phyloP scores from a whole-genome alignment of 2,329 filamentous ascomycete species.

The Cytospora paraplurivora region DNA sequence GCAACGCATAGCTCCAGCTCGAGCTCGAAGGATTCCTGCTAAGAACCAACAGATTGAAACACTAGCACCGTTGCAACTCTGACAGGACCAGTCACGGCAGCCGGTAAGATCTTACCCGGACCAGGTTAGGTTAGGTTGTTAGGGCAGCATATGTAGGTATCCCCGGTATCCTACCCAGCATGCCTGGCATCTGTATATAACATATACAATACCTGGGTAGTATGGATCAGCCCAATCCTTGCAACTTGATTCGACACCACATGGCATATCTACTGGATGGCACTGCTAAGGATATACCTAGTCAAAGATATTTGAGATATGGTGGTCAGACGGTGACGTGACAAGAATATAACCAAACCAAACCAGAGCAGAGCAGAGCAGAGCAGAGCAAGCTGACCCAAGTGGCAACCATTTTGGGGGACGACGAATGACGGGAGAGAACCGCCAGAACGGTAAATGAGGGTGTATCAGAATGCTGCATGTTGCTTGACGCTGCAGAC shows the following conservation, averaged over 20 bases:
- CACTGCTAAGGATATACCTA: too few relatives aligned
- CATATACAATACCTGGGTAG: neutral
- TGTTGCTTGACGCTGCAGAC: constrained; percentile 18
- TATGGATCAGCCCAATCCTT: too few relatives aligned
- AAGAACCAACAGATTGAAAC: neutral
- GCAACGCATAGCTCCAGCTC: neutral
- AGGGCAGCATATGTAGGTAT: neutral
- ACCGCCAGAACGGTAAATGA: constrained; percentile 15
- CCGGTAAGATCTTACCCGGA: neutral
- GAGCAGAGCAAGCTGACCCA: neutral
- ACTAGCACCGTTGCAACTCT: constrained; percentile 1
- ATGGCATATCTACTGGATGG: too few relatives aligned
- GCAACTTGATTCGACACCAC: too few relatives aligned
- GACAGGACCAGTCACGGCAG: neutral
- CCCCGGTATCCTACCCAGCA: too few relatives aligned
- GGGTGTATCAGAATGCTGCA: constrained; percentile 11
- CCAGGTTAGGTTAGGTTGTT: constrained; percentile 3
- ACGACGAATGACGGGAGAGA: constrained; percentile 15
- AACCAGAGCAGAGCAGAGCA: neutral
- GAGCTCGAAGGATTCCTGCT: neutral
- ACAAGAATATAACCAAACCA: neutral
- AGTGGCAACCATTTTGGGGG: constrained; percentile 7
- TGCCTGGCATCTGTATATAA: neutral
- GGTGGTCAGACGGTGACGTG: neutral
- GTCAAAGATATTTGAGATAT: neutral